Base-by-base conservation (phyloP, 1,284 basidiomycete species). In the Vanrija sp. region DNA sequence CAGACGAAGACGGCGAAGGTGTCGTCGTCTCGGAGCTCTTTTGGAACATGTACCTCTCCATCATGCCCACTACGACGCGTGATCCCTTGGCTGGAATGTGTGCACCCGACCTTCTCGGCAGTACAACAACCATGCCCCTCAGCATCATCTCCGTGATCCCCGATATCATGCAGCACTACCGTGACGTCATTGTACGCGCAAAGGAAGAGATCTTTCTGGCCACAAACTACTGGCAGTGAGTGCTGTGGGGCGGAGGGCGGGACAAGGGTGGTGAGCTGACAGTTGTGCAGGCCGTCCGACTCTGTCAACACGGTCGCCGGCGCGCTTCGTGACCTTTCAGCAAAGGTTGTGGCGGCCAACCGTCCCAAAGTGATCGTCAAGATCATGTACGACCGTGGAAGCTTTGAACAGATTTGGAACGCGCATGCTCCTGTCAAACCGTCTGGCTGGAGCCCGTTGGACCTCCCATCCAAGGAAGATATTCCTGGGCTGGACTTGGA, bases 361-460 rank as follows among this genome's bases (percentile, higher is more conserved):
- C 78, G 79, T n/a, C 73, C 72, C 14, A 82, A 80, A 61, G 79
- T 85, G n/a, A 78, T 86, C 46, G 77, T 79, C 64, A 79, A 80
- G 67, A 69, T 87, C 65, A 82, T 86, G 66, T 87, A 86, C 72
- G 86, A 87, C 65, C 80, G 86, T 61, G 86, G 86, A 1, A 83
- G 80, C 46, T 76, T 81, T 60, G 80, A 82, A 67, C 76, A 78
- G 57, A 65, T 83, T 23, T 65, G 78, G 60, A 82, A 85, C 57
- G 81, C 82, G 46, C 86, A 86, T 60, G 78, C 83, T 10, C 63
- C 74, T 3, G 85, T 86, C 18, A 68, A 76, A 9, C 78, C 80
- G 4, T 68, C 75, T 5, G 81, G 79, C 46, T 85, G 82, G 78
- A 75, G 78, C 7, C 80, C 78, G 39, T 79, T 88, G 25, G 80